Conservation (phyloP, 176 grass and related monocot genomes). For the Oropetium thomaeum region DNA sequence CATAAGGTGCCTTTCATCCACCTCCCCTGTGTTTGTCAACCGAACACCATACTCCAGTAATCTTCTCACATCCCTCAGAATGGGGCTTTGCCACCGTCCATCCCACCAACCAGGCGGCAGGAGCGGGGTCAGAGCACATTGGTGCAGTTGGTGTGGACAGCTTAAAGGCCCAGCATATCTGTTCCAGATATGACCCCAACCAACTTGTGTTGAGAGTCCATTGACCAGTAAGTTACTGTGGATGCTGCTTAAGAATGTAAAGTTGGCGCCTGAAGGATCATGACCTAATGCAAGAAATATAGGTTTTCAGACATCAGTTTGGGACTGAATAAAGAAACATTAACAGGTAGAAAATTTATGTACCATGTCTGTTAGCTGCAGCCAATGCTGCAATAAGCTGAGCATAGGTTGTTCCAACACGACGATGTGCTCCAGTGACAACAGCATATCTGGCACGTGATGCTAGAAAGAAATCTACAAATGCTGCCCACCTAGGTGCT, state of each 20-base stretch:
- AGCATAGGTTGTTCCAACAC: conserved; percentile 71
- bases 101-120: conserved; percentile 90
- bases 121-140: conserved; percentile 65
- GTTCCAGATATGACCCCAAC: conserved; percentile 92
- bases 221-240: conserved; percentile 63
- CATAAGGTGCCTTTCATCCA: conserved; percentile 41
- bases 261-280: conserved; percentile 33
- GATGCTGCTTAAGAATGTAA: conserved; percentile 87
- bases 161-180: conserved; percentile 69
- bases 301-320: background rate
- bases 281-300: conserved; percentile 32
- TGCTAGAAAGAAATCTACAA: conserved; percentile 92
- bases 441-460: conserved; percentile 62
- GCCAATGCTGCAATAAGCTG: conserved; percentile 81
- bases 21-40: conserved; percentile 42
- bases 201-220: conserved; percentile 60
- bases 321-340: background rate
- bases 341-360: background rate
- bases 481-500: conserved; percentile 79
- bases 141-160: conserved; percentile 57
- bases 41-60: conserved; percentile 53
- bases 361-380: conserved; percentile 63
- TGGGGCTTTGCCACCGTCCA: conserved; percentile 65
- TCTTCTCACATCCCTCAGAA: conserved; percentile 43
- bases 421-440: conserved; percentile 71